phyloP scores from a whole-genome alignment of 2,329 filamentous ascomycete genomes.

The Scortechinia acanthostroma region DNA sequence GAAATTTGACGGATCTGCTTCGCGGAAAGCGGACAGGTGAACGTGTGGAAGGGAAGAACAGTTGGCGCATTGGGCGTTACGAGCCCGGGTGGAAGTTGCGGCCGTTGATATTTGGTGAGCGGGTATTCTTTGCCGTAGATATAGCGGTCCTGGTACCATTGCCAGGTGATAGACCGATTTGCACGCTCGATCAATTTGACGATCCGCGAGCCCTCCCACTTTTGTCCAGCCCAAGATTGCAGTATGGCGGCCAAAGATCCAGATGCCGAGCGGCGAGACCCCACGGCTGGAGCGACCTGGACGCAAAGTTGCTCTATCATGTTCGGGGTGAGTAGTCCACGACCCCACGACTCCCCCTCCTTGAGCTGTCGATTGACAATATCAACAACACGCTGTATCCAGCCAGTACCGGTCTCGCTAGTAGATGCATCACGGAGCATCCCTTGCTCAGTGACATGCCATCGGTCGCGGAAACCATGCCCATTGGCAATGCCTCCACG shows the following conservation, averaged over 20 bases:
- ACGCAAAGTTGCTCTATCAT: conserved; percentile 38
- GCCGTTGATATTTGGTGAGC: conserved; percentile 59
- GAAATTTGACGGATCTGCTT: conserved; percentile 90
- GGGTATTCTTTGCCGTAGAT: conserved; percentile 40
- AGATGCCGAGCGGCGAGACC: not conserved
- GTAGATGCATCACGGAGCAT: conserved; percentile 70
- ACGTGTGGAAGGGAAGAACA: conserved; percentile 93
- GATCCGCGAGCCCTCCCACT: conserved; percentile 83
- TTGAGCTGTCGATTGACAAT: conserved; percentile 82
- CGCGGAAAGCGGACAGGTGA: conserved; percentile 86
- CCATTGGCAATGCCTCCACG: conserved; percentile 78
- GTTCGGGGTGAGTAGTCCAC: conserved; percentile 54
- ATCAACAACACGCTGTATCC: conserved; percentile 83
- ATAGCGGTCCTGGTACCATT: conserved; percentile 82
- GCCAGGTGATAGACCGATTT: conserved; percentile 70
- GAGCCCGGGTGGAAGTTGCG: conserved; percentile 65
- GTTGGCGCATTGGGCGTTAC: conserved; percentile 83
- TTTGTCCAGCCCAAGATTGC: conserved; percentile 60
- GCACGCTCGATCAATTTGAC: conserved; percentile 79
- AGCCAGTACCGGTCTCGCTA: conserved; percentile 60
- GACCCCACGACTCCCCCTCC: conserved; percentile 82
- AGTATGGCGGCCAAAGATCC: conserved; percentile 27
- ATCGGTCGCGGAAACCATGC: conserved; percentile 71
- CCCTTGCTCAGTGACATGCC: conserved; percentile 83
- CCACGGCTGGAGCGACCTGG: conserved; percentile 31